These are phyloP conservation scores for Colletotrichum caudatum DNA, from an alignment of 2,329 filamentous ascomycete species.

Conservation along the genomic window DNA sequence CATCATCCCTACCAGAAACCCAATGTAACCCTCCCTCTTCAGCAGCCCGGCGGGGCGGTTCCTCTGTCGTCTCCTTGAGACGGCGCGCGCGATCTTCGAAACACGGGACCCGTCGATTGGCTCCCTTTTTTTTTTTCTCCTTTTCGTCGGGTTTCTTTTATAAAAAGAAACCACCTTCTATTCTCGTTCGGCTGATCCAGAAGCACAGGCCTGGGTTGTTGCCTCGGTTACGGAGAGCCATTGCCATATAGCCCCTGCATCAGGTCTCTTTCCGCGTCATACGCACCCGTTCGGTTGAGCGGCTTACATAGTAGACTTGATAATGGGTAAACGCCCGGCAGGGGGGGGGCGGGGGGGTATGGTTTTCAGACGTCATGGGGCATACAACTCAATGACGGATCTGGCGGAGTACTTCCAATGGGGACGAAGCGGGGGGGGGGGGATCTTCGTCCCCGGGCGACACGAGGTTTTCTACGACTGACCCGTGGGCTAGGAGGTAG, in stretches of 20 bases:
- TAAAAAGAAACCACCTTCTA: neutral
- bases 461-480: neutral
- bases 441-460: neutral
- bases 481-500: neutral
- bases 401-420: neutral
- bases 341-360: neutral
- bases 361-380: neutral
- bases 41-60: neutral
- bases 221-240: neutral
- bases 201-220: conserved; percentile 2
- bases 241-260: neutral
- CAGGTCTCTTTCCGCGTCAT: neutral
- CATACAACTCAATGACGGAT: neutral
- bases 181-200: conserved; percentile 9
- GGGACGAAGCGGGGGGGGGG: neutral
- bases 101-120: neutral
- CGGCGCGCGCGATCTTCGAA: neutral
- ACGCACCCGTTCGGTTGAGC: neutral
- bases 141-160: neutral
- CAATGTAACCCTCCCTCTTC: conserved; percentile 10
- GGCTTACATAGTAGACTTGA: neutral
- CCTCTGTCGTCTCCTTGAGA: conserved; percentile 10
- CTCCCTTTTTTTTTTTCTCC: neutral
- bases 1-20: neutral
- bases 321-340: neutral